phyloP scores from a whole-genome alignment of 805 yeast species.

The Vanderwaltozyma tropicalis region DNA sequence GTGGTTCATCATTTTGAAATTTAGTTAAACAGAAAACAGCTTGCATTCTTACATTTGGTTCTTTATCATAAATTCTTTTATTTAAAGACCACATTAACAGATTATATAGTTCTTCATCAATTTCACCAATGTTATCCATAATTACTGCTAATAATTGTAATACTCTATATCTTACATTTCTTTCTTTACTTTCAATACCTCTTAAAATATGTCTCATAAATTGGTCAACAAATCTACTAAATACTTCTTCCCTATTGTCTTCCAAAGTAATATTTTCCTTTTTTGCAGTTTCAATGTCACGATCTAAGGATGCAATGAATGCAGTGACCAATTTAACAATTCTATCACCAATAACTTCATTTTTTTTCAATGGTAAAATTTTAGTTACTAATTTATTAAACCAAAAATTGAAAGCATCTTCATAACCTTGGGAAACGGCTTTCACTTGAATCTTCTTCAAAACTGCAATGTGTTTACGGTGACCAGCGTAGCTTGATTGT shows the following conservation, averaged over 20 bases:
- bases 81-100: conserved; percentile 50
- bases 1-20: conserved; percentile 52
- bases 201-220: conserved; percentile 58
- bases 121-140: conserved; percentile 61
- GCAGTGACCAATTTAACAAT: conserved; percentile 57
- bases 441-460: conserved; percentile 48
- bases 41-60: conserved; percentile 68
- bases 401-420: conserved; percentile 47
- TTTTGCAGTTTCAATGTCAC: conserved; percentile 16
- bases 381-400: conserved; percentile 56
- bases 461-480: conserved; percentile 59
- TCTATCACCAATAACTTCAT: conserved; percentile 64
- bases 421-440: conserved; percentile 42
- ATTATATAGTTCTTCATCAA: conserved; percentile 62
- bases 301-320: conserved; percentile 41
- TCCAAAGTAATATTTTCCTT: conserved; percentile 21
- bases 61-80: conserved; percentile 63
- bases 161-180: conserved; percentile 67
- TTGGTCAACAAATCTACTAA: conserved; percentile 46
- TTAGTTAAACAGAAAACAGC: conserved; percentile 72
- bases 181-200: conserved; percentile 70
- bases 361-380: conserved; percentile 55
- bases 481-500: conserved; percentile 64
- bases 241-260: conserved; percentile 34
- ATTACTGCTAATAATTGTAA: conserved; percentile 65